Evolutionary conservation across 495 filamentous ascomycete genomes (phyloP).

Genomic region (Tirmania nivea): DNA sequence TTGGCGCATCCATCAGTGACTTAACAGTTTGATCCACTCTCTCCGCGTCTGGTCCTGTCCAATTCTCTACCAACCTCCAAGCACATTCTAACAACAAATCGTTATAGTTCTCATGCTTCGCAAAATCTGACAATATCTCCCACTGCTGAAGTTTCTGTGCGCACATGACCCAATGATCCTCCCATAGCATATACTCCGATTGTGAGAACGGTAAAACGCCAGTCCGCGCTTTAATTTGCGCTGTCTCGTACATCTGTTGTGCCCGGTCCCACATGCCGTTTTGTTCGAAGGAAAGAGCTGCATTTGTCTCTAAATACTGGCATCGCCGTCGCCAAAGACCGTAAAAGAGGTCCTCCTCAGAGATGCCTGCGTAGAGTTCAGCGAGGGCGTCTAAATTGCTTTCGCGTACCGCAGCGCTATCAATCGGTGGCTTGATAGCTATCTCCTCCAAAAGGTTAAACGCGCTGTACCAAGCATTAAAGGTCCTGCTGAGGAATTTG

Average conservation of each 20-base stretch:
- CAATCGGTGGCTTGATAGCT: constrained; percentile 60
- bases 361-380: constrained; percentile 67
- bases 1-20: constrained; percentile 90
- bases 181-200: constrained; percentile 96
- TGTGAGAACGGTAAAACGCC: constrained; percentile 86
- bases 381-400: constrained; percentile 87
- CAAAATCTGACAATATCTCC: constrained; percentile 90
- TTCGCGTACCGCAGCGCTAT: constrained; percentile 62
- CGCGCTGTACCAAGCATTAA: constrained; percentile 89
- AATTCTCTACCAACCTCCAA: constrained; percentile 84
- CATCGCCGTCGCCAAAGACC: constrained; percentile 90
- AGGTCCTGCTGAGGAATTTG: constrained; percentile 77
- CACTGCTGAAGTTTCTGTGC: constrained; percentile 97
- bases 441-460: constrained; percentile 64
- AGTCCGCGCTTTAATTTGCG: constrained; percentile 88
- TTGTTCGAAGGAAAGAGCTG: constrained; percentile 91
- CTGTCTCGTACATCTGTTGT: constrained; percentile 83
- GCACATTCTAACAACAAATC: constrained; percentile 87
- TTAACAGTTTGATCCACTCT: constrained; percentile 79
- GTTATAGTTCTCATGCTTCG: constrained; percentile 97
- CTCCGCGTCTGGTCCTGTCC: constrained; percentile 69
- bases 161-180: constrained; percentile 96
- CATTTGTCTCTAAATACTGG: constrained; percentile 89
- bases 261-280: constrained; percentile 99
- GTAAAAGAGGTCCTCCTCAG: constrained; percentile 94